Evolutionary conservation across 2,329 filamentous ascomycete species (phyloP), one percentile per base, ranked within the genome.

Genomic region (Cladosporium sp.): DNA sequence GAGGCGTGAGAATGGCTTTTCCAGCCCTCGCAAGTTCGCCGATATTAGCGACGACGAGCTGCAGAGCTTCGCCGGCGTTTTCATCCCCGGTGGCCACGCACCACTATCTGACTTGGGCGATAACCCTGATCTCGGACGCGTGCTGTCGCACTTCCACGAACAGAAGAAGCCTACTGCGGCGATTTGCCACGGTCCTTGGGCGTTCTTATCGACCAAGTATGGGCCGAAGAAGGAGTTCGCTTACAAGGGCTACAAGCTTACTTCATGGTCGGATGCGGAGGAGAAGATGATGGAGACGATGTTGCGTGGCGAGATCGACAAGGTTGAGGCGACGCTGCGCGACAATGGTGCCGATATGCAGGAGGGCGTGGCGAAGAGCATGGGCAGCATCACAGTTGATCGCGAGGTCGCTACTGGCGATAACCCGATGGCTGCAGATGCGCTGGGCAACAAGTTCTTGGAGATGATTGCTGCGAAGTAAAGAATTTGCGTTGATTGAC

Each of bases 111-210:
- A 82, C 68, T 69, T 83, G 0, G 80, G 80, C 0, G 76, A 75
- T 18, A 75, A 82, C 64, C 64, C 72, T 3, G 79, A 82, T 2
- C 72, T 82, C 7, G 81, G 80, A 0, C 74, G 80, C 4, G 79
- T 82, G 3, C 60, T 83, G 60, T 69, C 67, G 2, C 77, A 79
- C 33, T 82, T 82, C 68, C 78, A 82, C 62, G 55, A 57, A 1
- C 67, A 75, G 66, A 70, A 74, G 4, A 82, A 82, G 67, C 80
- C 81, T 0, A 82, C 81, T 0, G 80, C 79, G 1, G 78, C 76
- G 3, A 78, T 82, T n/a, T 82, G 81, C 46, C 80, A 83, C 63
- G 81, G 81, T 1, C 80, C 80, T 0, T 81, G 78, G 69, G 81
- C 80, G 1, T 75, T 82, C 44, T 65, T 83, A 16, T 79, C 76